Conservation (phyloP, 2,329 filamentous ascomycete genomes). For the Aschersonia sp. region DNA sequence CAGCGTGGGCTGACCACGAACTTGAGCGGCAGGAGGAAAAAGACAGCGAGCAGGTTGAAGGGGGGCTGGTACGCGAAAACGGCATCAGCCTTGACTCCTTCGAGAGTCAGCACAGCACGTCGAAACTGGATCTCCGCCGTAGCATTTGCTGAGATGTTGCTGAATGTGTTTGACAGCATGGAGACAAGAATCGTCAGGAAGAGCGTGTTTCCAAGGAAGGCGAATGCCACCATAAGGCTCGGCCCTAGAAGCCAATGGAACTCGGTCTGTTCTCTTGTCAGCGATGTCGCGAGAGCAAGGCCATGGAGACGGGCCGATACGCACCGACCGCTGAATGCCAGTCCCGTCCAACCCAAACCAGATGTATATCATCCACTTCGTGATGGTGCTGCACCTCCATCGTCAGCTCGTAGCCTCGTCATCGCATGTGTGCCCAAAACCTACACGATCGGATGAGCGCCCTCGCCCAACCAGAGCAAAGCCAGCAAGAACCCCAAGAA, state of each 20-base stretch:
- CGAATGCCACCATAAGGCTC: constrained; percentile 67
- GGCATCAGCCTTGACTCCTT: constrained; percentile 73
- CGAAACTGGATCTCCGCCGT: constrained; percentile 76
- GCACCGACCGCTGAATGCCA: constrained; percentile 42
- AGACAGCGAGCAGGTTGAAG: constrained; percentile 67
- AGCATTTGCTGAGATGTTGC: constrained; percentile 60
- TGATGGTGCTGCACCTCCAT: constrained; percentile 40
- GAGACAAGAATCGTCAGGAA: constrained; percentile 84
- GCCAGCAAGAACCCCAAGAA: constrained; percentile 71
- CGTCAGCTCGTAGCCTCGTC: no score
- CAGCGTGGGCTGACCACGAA: constrained; percentile 65
- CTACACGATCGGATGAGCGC: constrained; percentile 41
- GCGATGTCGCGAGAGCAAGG: not conserved
- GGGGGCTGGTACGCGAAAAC: constrained; percentile 73
- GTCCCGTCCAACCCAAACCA: constrained; percentile 77
- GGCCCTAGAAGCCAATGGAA: constrained; percentile 74
- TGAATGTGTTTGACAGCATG: constrained; percentile 75
- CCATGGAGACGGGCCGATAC: constrained; percentile 6
- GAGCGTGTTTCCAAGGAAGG: constrained; percentile 73
- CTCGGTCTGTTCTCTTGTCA: constrained; percentile 31
- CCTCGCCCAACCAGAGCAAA: constrained; percentile 62
- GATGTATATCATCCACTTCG: constrained; percentile 87
- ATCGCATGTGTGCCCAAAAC: constrained; percentile 7
- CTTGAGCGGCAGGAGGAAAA: constrained; percentile 62
- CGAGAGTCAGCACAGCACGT: constrained; percentile 65